Percentiles rank a stretch among this genome's conserved stretches.
Conservation (phyloP, 108 stramenopile species). For the Epithemia pelagica region DNA sequence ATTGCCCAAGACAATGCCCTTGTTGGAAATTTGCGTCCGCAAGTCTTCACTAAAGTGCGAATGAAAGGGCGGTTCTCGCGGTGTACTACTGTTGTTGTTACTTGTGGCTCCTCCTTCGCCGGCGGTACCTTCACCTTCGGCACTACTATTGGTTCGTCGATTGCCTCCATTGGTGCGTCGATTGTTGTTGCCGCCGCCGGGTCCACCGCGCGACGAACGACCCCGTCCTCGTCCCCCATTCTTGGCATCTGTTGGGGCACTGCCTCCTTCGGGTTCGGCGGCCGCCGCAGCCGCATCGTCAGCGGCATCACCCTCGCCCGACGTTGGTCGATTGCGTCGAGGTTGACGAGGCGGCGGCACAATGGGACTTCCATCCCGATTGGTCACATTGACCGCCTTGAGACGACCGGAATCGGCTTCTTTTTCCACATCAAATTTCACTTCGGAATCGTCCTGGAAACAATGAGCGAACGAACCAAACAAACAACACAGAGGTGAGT, state of each 20-base stretch:
- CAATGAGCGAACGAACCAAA: neutral
- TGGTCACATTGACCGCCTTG: slow-evolving; percentile 63
- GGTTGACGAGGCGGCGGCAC: slow-evolving; percentile 3
- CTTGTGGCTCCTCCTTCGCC: neutral
- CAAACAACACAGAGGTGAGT: neutral
- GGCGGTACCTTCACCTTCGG: neutral
- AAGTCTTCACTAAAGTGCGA: slow-evolving; percentile 1
- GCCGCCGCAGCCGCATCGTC: neutral
- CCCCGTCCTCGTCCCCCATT: neutral
- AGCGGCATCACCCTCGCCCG: neutral
- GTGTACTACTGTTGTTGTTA: neutral
- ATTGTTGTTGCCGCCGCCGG: neutral
- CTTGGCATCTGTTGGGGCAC: neutral
- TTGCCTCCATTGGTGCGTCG: neutral
- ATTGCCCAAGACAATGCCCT: slow-evolving; percentile 4
- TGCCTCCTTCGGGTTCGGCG: neutral
- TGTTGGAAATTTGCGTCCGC: neutral
- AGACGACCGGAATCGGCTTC: slow-evolving; percentile 63
- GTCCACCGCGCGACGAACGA: neutral
- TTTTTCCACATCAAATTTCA: slow-evolving; percentile 61
- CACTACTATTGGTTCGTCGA: neutral
- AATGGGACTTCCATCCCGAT: slow-evolving; percentile 49
- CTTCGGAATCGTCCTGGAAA: slow-evolving; percentile 51
- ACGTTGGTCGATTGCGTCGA: slow-evolving; percentile 1
- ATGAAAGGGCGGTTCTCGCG: slow-evolving; percentile 12